These are phyloP conservation scores for Colletotrichum theobromicola DNA, from an alignment of 2,329 filamentous ascomycete genomes.

Conservation along the genomic window DNA sequence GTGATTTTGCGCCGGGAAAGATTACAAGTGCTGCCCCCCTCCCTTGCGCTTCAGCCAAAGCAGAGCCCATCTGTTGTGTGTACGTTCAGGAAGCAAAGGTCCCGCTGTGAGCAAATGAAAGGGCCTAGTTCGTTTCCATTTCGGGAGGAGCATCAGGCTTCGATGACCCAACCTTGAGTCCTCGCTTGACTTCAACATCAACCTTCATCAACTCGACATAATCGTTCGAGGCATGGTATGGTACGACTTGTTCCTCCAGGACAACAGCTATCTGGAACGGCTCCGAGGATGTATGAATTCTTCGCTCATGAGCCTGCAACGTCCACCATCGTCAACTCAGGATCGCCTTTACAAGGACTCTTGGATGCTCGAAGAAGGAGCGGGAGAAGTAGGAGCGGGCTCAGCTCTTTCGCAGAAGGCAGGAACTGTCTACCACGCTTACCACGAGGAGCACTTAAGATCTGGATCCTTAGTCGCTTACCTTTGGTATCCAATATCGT, in stretches of 20 bases:
- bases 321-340: background rate
- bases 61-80: too few relatives aligned
- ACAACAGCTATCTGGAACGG: background rate
- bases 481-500: background rate
- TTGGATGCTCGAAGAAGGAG: background rate
- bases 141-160: background rate
- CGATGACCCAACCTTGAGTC: background rate
- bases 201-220: background rate
- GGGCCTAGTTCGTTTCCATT: background rate
- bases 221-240: background rate
- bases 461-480: background rate
- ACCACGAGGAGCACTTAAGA: background rate
- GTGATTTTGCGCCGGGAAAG: background rate
- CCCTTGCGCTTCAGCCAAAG: too few relatives aligned
- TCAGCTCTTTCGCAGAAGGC: background rate
- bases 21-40: background rate
- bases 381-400: background rate
- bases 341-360: background rate
- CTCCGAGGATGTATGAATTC: background rate
- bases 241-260: background rate
- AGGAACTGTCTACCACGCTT: background rate
- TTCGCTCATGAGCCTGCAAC: background rate
- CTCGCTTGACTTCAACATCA: background rate
- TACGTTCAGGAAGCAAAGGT: background rate
- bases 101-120: background rate